Percentiles rank a stretch among this genome's conserved stretches.
Conservation (phyloP, 306 rosid species). For the Inga oerstediana region DNA sequence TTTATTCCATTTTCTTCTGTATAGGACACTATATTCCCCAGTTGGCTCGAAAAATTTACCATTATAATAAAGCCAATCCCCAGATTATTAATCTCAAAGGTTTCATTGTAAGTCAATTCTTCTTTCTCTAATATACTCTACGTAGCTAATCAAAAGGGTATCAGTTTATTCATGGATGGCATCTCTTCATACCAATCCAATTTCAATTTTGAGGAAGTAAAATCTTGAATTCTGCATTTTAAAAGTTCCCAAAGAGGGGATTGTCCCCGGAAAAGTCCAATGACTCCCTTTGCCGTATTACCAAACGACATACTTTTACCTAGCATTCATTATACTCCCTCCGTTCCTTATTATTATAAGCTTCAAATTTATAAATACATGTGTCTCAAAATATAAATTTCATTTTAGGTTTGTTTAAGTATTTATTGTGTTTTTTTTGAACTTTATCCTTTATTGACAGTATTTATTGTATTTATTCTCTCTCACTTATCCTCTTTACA, state of each 20-base stretch:
- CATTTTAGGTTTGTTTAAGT: too few relatives aligned
- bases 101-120: conserved; percentile 52
- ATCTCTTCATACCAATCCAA: not conserved
- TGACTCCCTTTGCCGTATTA: not conserved
- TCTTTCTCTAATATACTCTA: not conserved
- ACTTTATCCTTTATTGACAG: too few relatives aligned
- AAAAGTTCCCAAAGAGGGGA: not conserved
- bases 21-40: conserved; percentile 75
- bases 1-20: not conserved
- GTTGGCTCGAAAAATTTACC: conserved; percentile 54
- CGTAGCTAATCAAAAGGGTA: not conserved
- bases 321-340: not conserved
- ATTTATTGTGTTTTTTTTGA: too few relatives aligned
- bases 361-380: too few relatives aligned
- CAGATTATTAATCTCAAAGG: conserved; percentile 65
- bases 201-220: not conserved
- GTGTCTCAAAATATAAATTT: too few relatives aligned
- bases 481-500: too few relatives aligned
- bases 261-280: not conserved
- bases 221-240: not conserved
- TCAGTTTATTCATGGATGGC: not conserved
- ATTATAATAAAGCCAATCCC: conserved; percentile 54
- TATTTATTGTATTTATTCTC: too few relatives aligned
- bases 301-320: not conserved
- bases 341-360: too few relatives aligned